Evolutionary conservation across 345 rosid genomes (phyloP), one percentile per base, ranked within the genome.

Genomic region (Dipteronia dyeriana): DNA sequence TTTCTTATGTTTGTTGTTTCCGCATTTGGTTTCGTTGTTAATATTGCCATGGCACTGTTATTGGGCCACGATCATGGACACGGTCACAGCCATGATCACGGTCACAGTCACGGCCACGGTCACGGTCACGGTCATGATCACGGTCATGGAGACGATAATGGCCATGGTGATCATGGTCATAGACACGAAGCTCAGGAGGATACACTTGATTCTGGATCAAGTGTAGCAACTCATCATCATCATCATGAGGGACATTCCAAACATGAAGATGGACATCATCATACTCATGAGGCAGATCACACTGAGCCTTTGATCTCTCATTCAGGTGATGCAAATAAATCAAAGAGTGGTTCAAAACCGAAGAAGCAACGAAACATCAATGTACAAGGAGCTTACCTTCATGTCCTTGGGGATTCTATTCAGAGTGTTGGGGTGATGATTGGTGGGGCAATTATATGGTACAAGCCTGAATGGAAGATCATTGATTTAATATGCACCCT

Each of bases 391-490:
- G 95, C 92, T 17, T 91, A 88, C 76, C 91, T 91, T 53, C 95
- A 88, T 64, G 95, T 88, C 6, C 87, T 91, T 38, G 95, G 95
- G 54, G 95, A 91, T 79, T 91, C 90, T 25, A 88, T 91, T 74
- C 95, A 91, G 83, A 91, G 95, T 71, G 77, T 91, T 11, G 92
- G 95, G 9, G 95, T 91, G 75, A 89, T 91, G 95, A 86, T 91
- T 41, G 90, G 92, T 9, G 93, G 95, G 66, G 95, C 87, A 2
- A 64, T 87, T 31, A 89, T 91, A 70, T 91, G 95, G 95, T 91
- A 83, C 68, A 87, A 83, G 72, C 93, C 91, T 2, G 88, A 88
- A 59, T 91, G 95, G 92, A 91, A 91, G 85, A 83, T 88, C 22
- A 75, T 91, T 23, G 95, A 91, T 82, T 77, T 90, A 75, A 87